Evolutionary conservation across 192 early-diverging fungal species (phyloP).

Genomic region (Helicostylum pulchrum): DNA sequence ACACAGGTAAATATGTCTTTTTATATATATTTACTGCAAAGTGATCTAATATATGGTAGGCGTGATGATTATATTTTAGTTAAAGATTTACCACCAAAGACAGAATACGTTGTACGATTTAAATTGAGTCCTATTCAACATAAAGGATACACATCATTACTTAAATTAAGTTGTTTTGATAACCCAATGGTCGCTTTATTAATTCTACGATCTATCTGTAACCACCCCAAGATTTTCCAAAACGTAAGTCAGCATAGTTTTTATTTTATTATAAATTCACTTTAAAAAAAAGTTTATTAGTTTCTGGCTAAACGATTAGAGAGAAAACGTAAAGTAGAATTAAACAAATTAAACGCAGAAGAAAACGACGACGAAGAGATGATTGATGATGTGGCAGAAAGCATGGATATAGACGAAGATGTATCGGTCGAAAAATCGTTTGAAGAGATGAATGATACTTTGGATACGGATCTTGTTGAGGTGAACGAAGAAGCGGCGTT

Average conservation of each 20-base stretch:
- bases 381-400: too few relatives aligned
- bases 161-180: neutral
- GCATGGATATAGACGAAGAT: neutral
- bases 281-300: neutral
- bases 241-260: conserved; percentile 16
- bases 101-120: conserved; percentile 68
- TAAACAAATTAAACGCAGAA: neutral
- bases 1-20: neutral
- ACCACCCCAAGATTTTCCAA: conserved; percentile 58
- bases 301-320: neutral
- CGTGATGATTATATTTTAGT: conserved; percentile 48
- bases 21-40: too few relatives aligned
- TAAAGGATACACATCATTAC: conserved; percentile 42
- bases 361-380: neutral
- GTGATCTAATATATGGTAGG: conserved; percentile 23
- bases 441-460: neutral
- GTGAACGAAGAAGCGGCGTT: too few relatives aligned
- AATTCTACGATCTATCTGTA: conserved; percentile 52
- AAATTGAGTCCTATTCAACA: conserved; percentile 56
- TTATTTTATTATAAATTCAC: too few relatives aligned
- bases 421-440: neutral
- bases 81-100: conserved; percentile 63
- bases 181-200: conserved; percentile 22
- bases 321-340: neutral
- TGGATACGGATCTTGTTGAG: too few relatives aligned